Evolutionary conservation across 2,329 filamentous ascomycete genomes (phyloP).

Genomic region (Coleophoma crateriformis): DNA sequence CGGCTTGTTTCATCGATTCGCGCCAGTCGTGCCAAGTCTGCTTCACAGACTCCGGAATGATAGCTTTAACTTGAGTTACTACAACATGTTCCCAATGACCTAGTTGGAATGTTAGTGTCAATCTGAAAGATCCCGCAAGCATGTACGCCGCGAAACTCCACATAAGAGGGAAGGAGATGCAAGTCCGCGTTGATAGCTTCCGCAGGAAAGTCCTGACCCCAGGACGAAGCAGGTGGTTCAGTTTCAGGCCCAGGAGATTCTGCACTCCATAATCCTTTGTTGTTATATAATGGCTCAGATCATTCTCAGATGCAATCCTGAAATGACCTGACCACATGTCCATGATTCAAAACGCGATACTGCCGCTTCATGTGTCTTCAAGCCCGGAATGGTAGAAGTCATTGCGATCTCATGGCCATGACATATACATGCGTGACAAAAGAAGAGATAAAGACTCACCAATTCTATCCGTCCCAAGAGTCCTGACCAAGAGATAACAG

Average conservation of each 20-base stretch:
- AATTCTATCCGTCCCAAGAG: conserved; percentile 80
- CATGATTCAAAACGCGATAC: too few relatives aligned
- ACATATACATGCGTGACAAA: background rate
- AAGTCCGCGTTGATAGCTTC: background rate
- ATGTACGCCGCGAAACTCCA: background rate
- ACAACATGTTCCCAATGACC: conserved; percentile 62
- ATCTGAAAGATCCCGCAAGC: too few relatives aligned
- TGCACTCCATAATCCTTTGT: too few relatives aligned
- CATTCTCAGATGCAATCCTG: too few relatives aligned
- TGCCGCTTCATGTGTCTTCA: too few relatives aligned
- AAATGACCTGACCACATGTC: too few relatives aligned
- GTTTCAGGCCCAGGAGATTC: too few relatives aligned
- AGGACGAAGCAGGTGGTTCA: too few relatives aligned
- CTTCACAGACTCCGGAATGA: conserved; percentile 56
- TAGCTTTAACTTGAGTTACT: conserved; percentile 49
- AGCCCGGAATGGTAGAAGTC: too few relatives aligned
- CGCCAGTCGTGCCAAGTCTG: conserved; percentile 45
- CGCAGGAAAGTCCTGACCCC: too few relatives aligned
- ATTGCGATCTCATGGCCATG: background rate
- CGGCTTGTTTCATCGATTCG: conserved; percentile 39
- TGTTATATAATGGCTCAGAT: too few relatives aligned
- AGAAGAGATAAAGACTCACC: conserved; percentile 42
- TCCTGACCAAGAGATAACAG: conserved; percentile 82
- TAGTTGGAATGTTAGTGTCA: conserved; percentile 22
- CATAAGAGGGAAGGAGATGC: background rate